Evolutionary conservation across 2,329 filamentous ascomycete species (phyloP).

Genomic region (Curvularia lunata): DNA sequence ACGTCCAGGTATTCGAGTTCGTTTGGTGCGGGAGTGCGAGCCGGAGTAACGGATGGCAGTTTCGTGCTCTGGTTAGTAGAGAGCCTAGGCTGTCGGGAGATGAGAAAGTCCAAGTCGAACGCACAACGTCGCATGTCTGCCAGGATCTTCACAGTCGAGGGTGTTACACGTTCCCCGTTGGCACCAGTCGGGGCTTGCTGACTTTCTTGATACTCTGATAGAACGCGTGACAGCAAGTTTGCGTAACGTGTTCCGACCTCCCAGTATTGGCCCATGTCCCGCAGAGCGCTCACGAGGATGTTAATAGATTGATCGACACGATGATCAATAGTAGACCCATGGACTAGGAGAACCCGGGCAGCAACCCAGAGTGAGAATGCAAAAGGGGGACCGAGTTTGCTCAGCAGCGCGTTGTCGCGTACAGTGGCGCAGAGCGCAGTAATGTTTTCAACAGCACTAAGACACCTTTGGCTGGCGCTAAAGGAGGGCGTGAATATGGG

Average conservation of each 20-base stretch:
- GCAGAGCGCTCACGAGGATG: constrained; percentile 81
- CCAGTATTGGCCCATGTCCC: constrained; percentile 83
- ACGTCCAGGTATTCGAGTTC: constrained; percentile 91
- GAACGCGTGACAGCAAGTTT: constrained; percentile 77
- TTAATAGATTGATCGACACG: constrained; percentile 79
- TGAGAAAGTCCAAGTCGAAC: constrained; percentile 88
- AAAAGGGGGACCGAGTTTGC: constrained; percentile 85
- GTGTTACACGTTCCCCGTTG: constrained; percentile 75
- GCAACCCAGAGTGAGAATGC: constrained; percentile 94
- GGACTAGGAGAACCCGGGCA: constrained; percentile 83
- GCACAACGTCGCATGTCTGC: constrained; percentile 91
- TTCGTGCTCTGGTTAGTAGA: constrained; percentile 43
- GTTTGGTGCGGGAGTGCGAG: constrained; percentile 74
- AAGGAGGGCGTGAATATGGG: constrained; percentile 90
- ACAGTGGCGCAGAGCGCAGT: constrained; percentile 80
- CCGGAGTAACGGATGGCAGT: constrained; percentile 57
- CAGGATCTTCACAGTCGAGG: constrained; percentile 82
- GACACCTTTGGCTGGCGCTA: constrained; percentile 81
- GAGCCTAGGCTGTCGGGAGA: constrained; percentile 73
- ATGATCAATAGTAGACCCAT: constrained; percentile 87
- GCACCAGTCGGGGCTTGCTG: constrained; percentile 63
- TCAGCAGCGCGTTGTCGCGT: constrained; percentile 72
- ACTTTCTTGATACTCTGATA: constrained; percentile 84
- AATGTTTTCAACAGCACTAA: constrained; percentile 74
- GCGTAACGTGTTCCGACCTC: constrained; percentile 84